Base-by-base conservation (phyloP, 345 rosid species). In the Durio zibethinus region DNA sequence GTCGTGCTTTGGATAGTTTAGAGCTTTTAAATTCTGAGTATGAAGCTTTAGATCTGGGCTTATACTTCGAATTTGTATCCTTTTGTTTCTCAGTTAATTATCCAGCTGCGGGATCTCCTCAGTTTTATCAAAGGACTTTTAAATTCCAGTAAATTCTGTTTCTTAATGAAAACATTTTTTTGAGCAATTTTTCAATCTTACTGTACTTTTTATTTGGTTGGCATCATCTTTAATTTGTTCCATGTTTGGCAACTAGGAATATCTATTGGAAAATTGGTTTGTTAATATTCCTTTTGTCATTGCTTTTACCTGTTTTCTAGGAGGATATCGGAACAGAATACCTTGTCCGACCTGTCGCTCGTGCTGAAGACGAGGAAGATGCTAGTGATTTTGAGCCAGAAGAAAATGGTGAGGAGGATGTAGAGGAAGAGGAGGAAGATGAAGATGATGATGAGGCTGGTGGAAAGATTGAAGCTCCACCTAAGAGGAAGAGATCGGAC, bases 331-430 rank as follows among this genome's bases (percentile, higher is more conserved):
- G 97, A 54, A 93, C 97, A 0, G 97, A 94, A 68, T 94, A 85
- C 77, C 85, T 94, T 7, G 94, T 94, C 52, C 87, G 88, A 79
- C 98, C 98, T 1, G 91, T 93, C 29, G 98, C 78, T 61, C 80
- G 78, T 4, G 87, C 98, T 18, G 97, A 94, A 79, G 98, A 93
- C 10, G 98, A 94, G 82, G 98, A 91, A 76, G 93, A 94, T 27
- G 96, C 94, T 16, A 92, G 97, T 76, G 98, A 92, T 82, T 91
- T 92, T 43, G 97, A 92, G 70, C 94, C 94, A 0, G 92, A 88
- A 64, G 98, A 92, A 83, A 92, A 89, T 27, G 95, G 90, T 42
- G 90, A 87, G 5, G 95, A 85, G 10, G 93, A 91, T 0, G 94
- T 89, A 2, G 31, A 52, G 0, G 89, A 89, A 0, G 93, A 85